phyloP scores from a whole-genome alignment of 352 stramenopile genomes.

The Phytophthora idaei region DNA sequence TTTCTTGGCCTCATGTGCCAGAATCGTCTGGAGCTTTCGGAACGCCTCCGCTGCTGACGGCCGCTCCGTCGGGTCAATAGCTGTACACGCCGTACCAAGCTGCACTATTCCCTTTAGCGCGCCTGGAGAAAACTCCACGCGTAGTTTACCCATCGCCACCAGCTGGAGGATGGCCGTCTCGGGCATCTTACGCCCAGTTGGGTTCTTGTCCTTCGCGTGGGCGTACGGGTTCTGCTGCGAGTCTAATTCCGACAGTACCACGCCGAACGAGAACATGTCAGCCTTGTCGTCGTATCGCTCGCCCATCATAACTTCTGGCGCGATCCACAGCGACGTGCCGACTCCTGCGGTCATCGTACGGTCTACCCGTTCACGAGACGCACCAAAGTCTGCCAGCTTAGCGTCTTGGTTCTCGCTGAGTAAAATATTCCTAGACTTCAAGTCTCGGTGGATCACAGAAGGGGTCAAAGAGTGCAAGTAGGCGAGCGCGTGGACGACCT shows the following conservation, averaged over 20 bases:
- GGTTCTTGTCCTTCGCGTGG: slow-evolving; percentile 43
- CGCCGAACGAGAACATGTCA: slow-evolving; percentile 57
- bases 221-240: slow-evolving; percentile 45
- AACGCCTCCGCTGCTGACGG: slow-evolving; percentile 48
- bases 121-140: slow-evolving; percentile 40
- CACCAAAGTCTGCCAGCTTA: slow-evolving; percentile 58
- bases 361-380: slow-evolving; percentile 42
- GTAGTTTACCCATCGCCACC: slow-evolving; percentile 50
- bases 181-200: slow-evolving; percentile 39
- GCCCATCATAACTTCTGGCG: slow-evolving; percentile 52
- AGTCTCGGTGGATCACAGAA: slow-evolving; percentile 50
- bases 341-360: slow-evolving; percentile 51
- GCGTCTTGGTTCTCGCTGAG: slow-evolving; percentile 40
- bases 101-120: slow-evolving; percentile 36
- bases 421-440: slow-evolving; percentile 62
- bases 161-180: slow-evolving; percentile 59
- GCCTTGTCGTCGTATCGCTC: slow-evolving; percentile 52
- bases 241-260: slow-evolving; percentile 54
- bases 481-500: slow-evolving; percentile 43
- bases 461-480: slow-evolving; percentile 56
- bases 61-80: slow-evolving; percentile 44
- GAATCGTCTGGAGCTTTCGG: slow-evolving; percentile 42
- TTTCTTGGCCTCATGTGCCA: slow-evolving; percentile 39
- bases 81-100: slow-evolving; percentile 44
- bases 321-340: slow-evolving; percentile 50